Conservation (phyloP, 176 grass and related monocot species). For the Puya raimondii region DNA sequence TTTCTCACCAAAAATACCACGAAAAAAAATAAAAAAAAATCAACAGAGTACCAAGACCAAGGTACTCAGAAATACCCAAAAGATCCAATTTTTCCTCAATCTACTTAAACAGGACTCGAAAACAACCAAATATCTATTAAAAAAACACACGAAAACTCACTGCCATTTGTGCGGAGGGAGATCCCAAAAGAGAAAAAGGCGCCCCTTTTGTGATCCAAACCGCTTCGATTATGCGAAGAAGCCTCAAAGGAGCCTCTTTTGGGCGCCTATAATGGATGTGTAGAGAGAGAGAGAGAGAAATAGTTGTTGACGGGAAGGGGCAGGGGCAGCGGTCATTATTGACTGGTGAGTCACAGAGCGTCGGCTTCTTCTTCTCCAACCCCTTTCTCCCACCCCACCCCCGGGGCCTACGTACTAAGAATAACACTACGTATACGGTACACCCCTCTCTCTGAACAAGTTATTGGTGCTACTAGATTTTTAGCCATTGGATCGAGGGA, state of each 20-base stretch:
- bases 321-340: background rate
- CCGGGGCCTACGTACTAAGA: too few relatives aligned
- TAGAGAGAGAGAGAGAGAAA: background rate
- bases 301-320: background rate
- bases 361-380: background rate
- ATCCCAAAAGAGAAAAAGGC: background rate
- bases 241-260: background rate
- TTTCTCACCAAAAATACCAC: too few relatives aligned
- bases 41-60: too few relatives aligned
- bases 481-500: too few relatives aligned
- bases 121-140: background rate
- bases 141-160: background rate
- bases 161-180: background rate
- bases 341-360: background rate
- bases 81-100: constrained; percentile 8
- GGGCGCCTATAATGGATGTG: background rate
- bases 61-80: constrained; percentile 5
- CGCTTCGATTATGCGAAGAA: background rate
- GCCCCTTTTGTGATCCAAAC: background rate
- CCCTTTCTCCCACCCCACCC: background rate
- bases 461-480: too few relatives aligned
- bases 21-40: too few relatives aligned
- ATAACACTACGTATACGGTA: too few relatives aligned
- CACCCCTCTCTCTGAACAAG: too few relatives aligned
- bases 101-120: background rate